Conservation (phyloP, 2,329 filamentous ascomycete species). For the Fusarium domesticum region DNA sequence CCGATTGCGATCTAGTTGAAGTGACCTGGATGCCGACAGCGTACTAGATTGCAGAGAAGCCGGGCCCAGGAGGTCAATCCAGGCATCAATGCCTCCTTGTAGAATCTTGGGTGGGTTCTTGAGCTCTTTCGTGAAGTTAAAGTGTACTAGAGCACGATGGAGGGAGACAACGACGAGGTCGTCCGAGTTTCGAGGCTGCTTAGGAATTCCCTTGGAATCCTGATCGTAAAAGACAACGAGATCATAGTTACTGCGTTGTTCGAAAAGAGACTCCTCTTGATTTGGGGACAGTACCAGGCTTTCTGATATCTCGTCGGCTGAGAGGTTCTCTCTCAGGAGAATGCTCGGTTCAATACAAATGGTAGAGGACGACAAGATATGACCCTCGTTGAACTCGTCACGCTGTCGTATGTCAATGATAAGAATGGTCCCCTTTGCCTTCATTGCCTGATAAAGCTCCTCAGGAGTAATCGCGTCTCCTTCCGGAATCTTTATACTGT, state of each 20-base stretch:
- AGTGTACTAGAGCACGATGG: conserved; percentile 76
- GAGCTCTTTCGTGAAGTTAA: conserved; percentile 75
- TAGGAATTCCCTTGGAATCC: conserved; percentile 51
- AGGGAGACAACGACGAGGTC: conserved; percentile 65
- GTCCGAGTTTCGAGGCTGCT: conserved; percentile 35
- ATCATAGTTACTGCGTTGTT: conserved; percentile 71
- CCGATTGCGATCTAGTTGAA: conserved; percentile 29
- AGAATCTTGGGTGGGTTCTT: conserved; percentile 73
- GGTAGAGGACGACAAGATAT: conserved; percentile 78
- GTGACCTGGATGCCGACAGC: conserved; percentile 27
- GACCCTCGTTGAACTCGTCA: conserved; percentile 79
- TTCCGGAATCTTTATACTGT: conserved; percentile 48
- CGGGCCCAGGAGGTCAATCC: conserved; percentile 76
- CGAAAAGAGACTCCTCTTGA: conserved; percentile 74
- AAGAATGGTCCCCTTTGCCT: conserved; percentile 59
- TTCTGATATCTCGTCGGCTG: conserved; percentile 60
- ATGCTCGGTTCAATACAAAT: conserved; percentile 87
- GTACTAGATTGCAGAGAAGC: conserved; percentile 54
- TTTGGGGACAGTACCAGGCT: conserved; percentile 68
- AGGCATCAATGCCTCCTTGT: conserved; percentile 78
- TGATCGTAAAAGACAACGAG: conserved; percentile 90
- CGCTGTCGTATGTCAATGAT: conserved; percentile 83
- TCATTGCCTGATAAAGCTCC: conserved; percentile 69
- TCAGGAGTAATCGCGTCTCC: conserved; percentile 61
- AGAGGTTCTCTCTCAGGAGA: conserved; percentile 64